Evolutionary conservation across 2,329 filamentous ascomycete genomes (phyloP).

Genomic region (Bipolaris bicolor): DNA sequence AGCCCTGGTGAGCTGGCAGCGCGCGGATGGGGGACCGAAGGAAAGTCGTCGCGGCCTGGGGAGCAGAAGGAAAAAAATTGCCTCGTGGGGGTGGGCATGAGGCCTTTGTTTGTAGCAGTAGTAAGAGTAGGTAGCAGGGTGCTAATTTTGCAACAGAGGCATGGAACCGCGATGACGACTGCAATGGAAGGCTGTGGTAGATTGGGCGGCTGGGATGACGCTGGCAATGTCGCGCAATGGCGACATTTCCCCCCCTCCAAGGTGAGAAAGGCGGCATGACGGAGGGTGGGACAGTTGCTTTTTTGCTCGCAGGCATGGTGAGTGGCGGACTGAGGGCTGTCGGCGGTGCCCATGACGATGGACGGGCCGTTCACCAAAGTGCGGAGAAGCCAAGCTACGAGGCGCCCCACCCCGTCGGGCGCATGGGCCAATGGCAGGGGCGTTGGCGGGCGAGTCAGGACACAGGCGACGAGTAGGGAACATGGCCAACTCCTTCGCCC

Average conservation of each 20-base stretch:
- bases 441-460: background rate
- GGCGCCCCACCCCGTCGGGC: background rate
- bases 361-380: slow-evolving; percentile 29
- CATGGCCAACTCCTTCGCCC: slow-evolving; percentile 16
- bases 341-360: slow-evolving; percentile 19
- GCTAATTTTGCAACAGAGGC: background rate
- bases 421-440: slow-evolving; percentile 5
- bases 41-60: slow-evolving; percentile 3
- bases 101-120: background rate
- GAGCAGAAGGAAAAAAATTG: slow-evolving; percentile 3
- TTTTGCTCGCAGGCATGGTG: slow-evolving; percentile 20
- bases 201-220: slow-evolving; percentile 6
- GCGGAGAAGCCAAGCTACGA: slow-evolving; percentile 26
- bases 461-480: slow-evolving; percentile 16
- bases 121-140: background rate
- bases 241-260: slow-evolving; percentile 9
- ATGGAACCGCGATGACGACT: background rate
- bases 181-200: background rate
- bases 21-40: slow-evolving; percentile 9
- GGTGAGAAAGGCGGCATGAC: slow-evolving; percentile 24
- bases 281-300: slow-evolving; percentile 28
- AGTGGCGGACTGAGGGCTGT: slow-evolving; percentile 10
- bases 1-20: slow-evolving; percentile 23
- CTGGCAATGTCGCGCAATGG: slow-evolving; percentile 28
- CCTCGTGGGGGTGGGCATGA: background rate